Base-by-base conservation (phyloP, 768 basidiomycete genomes). In the Astraeus odoratus region DNA sequence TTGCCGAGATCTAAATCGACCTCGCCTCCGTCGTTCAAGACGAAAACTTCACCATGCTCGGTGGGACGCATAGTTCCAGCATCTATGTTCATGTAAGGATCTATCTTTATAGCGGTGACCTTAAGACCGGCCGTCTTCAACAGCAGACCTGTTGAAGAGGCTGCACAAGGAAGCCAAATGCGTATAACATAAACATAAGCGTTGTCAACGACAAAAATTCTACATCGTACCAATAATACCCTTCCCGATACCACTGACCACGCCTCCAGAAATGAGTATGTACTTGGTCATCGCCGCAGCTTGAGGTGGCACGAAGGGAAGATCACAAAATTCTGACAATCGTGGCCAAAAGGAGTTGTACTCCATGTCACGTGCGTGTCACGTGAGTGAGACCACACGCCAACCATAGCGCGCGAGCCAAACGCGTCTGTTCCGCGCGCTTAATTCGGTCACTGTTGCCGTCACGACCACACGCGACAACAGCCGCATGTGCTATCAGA, bases 81-180 rank as follows among this genome's bases (percentile, higher is more conserved):
- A 75, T 99, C 95, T 57, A 99, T 97, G 70, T 99, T 99, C 95
- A 99, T 98, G 57, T 99, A 99, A 12, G 95, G 95, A 64, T 99
- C 95, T 58, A 99, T 98, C 71, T 99, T 99, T 75, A 99, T 97
- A 9, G 95, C 89, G 7, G 95, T 99, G 56, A 97, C 95, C 70
- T 93, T 96, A 49, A 96, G 75, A 38, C 95, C 95, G 29, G 85
- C 81, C 35, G 90, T 97, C 70, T 97, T 97, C 62, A 99, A 75
- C 42, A 98, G 77, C 42, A 98, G 73, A 48, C 95, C 95, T 5
- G 95, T 97, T 40, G 94, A 97, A 22, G 95, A 98, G 53, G 95
- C 95, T 97, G n/a, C n/a, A n/a, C n/a, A n/a, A n/a, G n/a, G n/a
- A n/a, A n/a, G n/a, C n/a, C n/a, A 61, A 31, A 50, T 29, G 37